Evolutionary conservation across 352 stramenopile genomes (phyloP), one percentile per base, ranked within the genome.

Genomic region (Phytophthora meadii): DNA sequence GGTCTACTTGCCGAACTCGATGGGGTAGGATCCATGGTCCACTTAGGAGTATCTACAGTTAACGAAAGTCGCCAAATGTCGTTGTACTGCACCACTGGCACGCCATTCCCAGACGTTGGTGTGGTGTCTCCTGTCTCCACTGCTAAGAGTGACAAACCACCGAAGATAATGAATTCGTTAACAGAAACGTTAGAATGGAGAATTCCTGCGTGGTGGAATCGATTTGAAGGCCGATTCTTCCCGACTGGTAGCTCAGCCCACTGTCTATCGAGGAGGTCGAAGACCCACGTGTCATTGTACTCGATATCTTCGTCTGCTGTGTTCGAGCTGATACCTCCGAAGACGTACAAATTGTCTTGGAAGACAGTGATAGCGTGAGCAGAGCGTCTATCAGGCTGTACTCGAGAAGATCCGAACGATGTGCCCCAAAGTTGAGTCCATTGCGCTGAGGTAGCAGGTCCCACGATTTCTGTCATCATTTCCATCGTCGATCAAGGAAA

Each of bases 261-360:
- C 47, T 61, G 55, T n/a, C 67, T 64, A 0, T 37, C 41, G 12
- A 70, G 40, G 25, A 87, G 50, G 32, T 88, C 75, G 40, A 89
- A 87, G 10, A 67, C 63, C 84, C 84, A 93, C n/a, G 84, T 90
- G 56, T 93, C 84, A n/a, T 83, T 80, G 30, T 77, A 87, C 60
- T 93, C 84, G 54, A 81, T 47, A 47, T 88, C 79, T 61, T 86
- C 66, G 6, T 73, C 66, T 4, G 54, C 54, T 27, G 58, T 55
- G 7, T 64, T 50, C 6, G 73, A 66, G 25, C 77, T 81, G 32
- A 90, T 73, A 40, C 84, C 84, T 3, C 84, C 84, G 54, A 81
- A 90, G 28, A 90, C 52, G 57, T 89, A 92, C 30, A 93, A 54
- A 10, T 62, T 59, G 54, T 93, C 78, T 8, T 81, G 45, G 47